Conservation (phyloP, 148 eudicot species). For the Rhododendron henanense region DNA sequence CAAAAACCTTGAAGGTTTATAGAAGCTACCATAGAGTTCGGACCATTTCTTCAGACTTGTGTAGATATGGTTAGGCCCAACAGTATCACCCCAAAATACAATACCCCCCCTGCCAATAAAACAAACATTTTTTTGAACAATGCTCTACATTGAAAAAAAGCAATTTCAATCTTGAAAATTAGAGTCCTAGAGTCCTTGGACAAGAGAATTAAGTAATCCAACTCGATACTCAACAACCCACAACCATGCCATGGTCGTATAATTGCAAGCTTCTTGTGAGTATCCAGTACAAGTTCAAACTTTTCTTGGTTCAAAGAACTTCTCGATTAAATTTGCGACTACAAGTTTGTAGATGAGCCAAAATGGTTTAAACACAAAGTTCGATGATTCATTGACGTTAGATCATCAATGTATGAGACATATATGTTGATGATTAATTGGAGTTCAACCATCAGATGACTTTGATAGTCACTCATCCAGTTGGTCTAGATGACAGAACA, state of each 20-base stretch:
- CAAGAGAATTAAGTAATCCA: not conserved
- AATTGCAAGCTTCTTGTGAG: not conserved
- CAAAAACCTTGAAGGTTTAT: constrained; percentile 74
- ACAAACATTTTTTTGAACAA: not conserved
- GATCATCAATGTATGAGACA: not conserved
- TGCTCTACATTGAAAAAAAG: not conserved
- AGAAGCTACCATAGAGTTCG: constrained; percentile 63
- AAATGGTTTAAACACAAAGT: not conserved
- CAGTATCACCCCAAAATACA: constrained; percentile 86
- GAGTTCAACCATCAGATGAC: not conserved
- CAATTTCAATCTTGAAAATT: not conserved
- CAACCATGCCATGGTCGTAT: not conserved
- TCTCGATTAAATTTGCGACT: not conserved
- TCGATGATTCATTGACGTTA: not conserved
- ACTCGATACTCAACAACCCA: not conserved
- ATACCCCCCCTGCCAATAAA: constrained; percentile 75
- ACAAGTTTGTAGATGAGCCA: not conserved
- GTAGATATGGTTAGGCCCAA: constrained; percentile 69
- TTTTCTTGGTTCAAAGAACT: not conserved
- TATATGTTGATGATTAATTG: not conserved
- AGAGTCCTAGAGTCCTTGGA: not conserved
- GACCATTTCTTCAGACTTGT: constrained; percentile 75
- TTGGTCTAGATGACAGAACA: not conserved
- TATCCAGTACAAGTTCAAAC: not conserved
- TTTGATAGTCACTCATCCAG: not conserved